Conservation (phyloP, 768 basidiomycete species). For the Podaxis mareebaensis region DNA sequence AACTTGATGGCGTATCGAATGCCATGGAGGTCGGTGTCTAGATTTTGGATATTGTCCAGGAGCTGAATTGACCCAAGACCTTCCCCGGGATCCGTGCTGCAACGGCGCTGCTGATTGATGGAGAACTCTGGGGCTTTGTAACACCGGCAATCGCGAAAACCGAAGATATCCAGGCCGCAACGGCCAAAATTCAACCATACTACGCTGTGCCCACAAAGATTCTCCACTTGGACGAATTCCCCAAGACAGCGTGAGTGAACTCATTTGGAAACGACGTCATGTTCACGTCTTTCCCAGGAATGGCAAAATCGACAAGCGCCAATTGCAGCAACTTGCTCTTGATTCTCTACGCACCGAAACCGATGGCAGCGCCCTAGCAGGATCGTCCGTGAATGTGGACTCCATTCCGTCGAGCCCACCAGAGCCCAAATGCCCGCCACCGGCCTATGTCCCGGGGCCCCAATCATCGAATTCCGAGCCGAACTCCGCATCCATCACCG, state of each 20-base stretch:
- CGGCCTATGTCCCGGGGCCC: constrained; percentile 17
- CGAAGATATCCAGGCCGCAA: constrained; percentile 42
- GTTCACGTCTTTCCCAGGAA: constrained; percentile 33
- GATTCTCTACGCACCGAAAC: constrained; percentile 20
- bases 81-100: constrained; percentile 45
- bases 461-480: constrained; percentile 16
- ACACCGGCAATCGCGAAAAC: constrained; percentile 38
- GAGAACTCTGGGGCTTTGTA: constrained; percentile 56
- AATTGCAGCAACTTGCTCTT: constrained; percentile 38
- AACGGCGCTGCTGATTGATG: constrained; percentile 50
- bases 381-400: constrained; percentile 16
- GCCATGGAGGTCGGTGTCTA: constrained; percentile 51
- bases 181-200: constrained; percentile 55
- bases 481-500: constrained; percentile 20
- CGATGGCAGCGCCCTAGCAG: constrained; percentile 1
- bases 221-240: constrained; percentile 45
- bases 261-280: neutral
- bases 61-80: constrained; percentile 29
- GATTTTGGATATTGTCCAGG: neutral
- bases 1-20: constrained; percentile 60
- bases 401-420: constrained; percentile 12
- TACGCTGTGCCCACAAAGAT: constrained; percentile 57
- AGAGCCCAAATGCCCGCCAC: constrained; percentile 18
- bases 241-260: constrained; percentile 48
- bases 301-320: constrained; percentile 52